phyloP scores from a whole-genome alignment of 768 basidiomycete genomes.

The Lactarius indigo region DNA sequence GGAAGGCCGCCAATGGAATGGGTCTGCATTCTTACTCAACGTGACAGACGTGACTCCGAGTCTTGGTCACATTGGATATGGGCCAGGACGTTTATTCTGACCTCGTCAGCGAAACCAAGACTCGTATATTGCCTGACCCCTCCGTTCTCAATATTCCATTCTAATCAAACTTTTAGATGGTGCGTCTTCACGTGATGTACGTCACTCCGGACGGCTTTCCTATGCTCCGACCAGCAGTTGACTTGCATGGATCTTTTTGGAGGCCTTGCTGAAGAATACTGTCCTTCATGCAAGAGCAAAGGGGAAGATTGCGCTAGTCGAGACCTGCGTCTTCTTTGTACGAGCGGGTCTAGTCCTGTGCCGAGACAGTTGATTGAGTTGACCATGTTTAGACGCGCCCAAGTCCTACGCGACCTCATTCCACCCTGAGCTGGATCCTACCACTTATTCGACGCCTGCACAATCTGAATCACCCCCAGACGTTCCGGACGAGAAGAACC shows the following conservation, averaged over 20 bases:
- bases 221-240: conserved; percentile 56
- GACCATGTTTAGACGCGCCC: conserved; percentile 48
- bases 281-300: conserved; percentile 30
- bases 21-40: conserved; percentile 43
- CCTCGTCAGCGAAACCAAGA: conserved; percentile 85
- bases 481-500: conserved; percentile 74
- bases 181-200: conserved; percentile 85
- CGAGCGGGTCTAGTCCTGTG: conserved; percentile 50
- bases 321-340: conserved; percentile 62
- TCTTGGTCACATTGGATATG: conserved; percentile 53
- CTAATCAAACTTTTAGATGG: conserved; percentile 57
- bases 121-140: conserved; percentile 49
- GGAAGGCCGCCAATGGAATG: conserved; percentile 73
- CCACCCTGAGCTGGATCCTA: conserved; percentile 77
- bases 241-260: conserved; percentile 59
- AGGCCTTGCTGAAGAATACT: conserved; percentile 29
- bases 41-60: not conserved
- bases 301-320: conserved; percentile 44
- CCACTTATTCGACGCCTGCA: conserved; percentile 41
- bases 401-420: conserved; percentile 73
- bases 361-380: not conserved
- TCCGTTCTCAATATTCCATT: conserved; percentile 33
- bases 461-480: conserved; percentile 42
- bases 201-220: conserved; percentile 88
- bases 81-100: conserved; percentile 64